Evolutionary conservation across 768 basidiomycete genomes (phyloP), one percentile per base, ranked within the genome.

Genomic region (Tylopilus rubrobrunneus): DNA sequence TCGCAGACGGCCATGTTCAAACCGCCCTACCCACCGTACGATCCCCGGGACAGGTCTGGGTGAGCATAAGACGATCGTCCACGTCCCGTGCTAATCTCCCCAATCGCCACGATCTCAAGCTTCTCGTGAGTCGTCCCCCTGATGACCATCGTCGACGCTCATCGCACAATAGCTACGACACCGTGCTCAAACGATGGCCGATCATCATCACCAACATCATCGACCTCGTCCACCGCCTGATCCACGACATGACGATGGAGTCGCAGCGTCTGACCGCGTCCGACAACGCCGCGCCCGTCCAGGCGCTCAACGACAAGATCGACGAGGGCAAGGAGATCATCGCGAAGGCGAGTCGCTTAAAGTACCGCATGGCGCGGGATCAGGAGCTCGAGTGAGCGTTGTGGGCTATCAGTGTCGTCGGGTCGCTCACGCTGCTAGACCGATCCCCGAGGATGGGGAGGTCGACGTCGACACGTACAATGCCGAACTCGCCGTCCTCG

Each of bases 351-450:
- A 83, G 85, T 62, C 80, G 81, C 66, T 71, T 98, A 56, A 98
- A 96, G 72, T 90, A 93, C 70, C 83, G 87, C 63, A 95, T 97
- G 89, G 85, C 82, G 0, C 77, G 88, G 57, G 86, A 96, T 69
- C 80, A 80, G 48, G 64, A 74, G 25, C 67, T 93, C 52, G 77
- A 83, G 91, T 92, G 63, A 66, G 82, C 65, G 7, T 29, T 15
- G 25, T 25, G 25, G 25, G 25, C 25, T 25, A 25, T 25, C 25
- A 3, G 25, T 5, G 25, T 25, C 25, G 25, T 37, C 7, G 11
- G 2, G n/a, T 41, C 48, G 40, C n/a, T 61, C 31, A 52, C 6
- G 21, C 17, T 17, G 17, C 19, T 52, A 94, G 92, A 53, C 76
- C 72, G 3, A 84, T 97, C 47, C 74, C 78, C n/a, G 72, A 82